Evolutionary conservation across 31 red algal genomes (phyloP).

Genomic region (Endocladia muricata): DNA sequence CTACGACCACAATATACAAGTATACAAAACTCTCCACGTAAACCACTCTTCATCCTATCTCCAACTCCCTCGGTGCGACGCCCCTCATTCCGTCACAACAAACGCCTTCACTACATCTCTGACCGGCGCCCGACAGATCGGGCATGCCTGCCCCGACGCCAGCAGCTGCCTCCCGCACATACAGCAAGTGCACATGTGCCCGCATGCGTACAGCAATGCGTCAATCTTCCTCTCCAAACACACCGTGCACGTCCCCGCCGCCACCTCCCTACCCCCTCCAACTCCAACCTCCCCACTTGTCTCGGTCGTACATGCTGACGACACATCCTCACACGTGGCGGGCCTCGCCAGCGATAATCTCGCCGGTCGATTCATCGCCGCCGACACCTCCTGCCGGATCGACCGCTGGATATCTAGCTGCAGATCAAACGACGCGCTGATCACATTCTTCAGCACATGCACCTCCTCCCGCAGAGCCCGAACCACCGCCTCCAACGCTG

Average conservation of each 20-base stretch:
- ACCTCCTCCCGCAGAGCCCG: constrained; percentile 57
- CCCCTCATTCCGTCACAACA: constrained; percentile 16
- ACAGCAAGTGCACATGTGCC: constrained; percentile 76
- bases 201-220: constrained; percentile 74
- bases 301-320: neutral
- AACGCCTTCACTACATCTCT: constrained; percentile 73
- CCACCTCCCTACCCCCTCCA: neutral
- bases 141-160: constrained; percentile 68
- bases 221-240: constrained; percentile 69
- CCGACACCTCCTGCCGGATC: constrained; percentile 76
- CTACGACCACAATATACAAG: no score
- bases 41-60: no score
- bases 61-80: no score
- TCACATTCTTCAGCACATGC: constrained; percentile 68
- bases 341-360: neutral
- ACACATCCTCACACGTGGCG: neutral
- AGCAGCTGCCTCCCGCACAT: constrained; percentile 71
- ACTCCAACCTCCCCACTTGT: neutral
- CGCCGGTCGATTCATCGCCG: constrained; percentile 30
- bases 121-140: constrained; percentile 81
- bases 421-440: constrained; percentile 76
- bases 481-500: constrained; percentile 40
- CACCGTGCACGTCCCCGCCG: constrained; percentile 61
- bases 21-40: no score
- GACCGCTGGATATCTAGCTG: constrained; percentile 84